Percentiles rank a stretch among this genome's conserved stretches.
phyloP scores from a whole-genome alignment of 306 rosid genomes.

The Corylus heterophylla region DNA sequence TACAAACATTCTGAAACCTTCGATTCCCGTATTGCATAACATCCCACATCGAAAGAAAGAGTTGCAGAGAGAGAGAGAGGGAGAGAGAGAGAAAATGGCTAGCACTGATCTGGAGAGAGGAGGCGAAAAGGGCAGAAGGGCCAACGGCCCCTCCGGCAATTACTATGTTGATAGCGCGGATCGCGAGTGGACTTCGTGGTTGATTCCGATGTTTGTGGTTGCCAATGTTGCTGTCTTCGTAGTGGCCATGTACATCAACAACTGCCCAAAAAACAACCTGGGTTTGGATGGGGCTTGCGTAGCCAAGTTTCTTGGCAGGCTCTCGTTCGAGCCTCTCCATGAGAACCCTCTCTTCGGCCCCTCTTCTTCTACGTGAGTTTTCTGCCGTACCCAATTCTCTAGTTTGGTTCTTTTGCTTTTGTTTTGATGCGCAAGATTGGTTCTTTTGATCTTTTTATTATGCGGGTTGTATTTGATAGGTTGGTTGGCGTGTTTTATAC shows the following conservation, averaged over 20 bases:
- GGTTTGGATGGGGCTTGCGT: conserved; percentile 47
- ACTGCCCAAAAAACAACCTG: conserved; percentile 59
- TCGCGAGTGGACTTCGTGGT: conserved; percentile 77
- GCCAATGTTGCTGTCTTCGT: conserved; percentile 63
- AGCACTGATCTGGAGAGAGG: conserved; percentile 65
- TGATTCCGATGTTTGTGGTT: conserved; percentile 65
- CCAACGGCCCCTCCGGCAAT: conserved; percentile 21
- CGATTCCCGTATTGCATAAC: background rate
- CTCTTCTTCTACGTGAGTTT: conserved; percentile 69
- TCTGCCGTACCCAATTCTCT: background rate
- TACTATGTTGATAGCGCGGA: conserved; percentile 43
- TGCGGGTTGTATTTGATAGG: background rate
- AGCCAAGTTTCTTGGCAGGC: conserved; percentile 52
- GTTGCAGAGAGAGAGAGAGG: conserved; percentile 1
- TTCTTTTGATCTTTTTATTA: conserved; percentile 3
- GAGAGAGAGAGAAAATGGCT: conserved; percentile 35
- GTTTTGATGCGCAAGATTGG: background rate
- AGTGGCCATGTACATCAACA: conserved; percentile 63
- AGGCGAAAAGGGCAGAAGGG: conserved; percentile 38
- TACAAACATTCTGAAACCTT: background rate
- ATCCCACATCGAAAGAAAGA: background rate
- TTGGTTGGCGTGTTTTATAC: background rate
- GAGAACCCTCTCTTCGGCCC: conserved; percentile 90
- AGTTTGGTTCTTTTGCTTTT: conserved; percentile 5
- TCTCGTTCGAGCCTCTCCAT: conserved; percentile 71